These are phyloP conservation scores for Aspergillus avenaceus DNA, from an alignment of 495 filamentous ascomycete species.

Conservation along the genomic window DNA sequence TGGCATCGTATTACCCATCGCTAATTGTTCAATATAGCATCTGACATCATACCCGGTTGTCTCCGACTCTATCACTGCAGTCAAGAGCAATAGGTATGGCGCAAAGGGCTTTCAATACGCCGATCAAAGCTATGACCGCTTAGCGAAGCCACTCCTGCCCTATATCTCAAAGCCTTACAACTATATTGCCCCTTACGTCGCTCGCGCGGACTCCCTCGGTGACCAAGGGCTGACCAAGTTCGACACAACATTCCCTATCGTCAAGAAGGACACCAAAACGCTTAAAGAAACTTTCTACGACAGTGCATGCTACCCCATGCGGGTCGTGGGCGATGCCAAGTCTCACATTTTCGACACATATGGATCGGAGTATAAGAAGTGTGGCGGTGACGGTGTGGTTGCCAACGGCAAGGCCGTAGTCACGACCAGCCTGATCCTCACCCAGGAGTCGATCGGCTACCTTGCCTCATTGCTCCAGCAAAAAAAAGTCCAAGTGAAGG, in stretches of 20 bases:
- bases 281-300: slow-evolving; percentile 63
- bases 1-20: slow-evolving; percentile 1
- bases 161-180: slow-evolving; percentile 73
- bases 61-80: slow-evolving; percentile 68
- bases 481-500: slow-evolving; percentile 60
- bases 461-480: slow-evolving; percentile 50
- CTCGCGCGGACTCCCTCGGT: slow-evolving; percentile 75
- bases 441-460: slow-evolving; percentile 59
- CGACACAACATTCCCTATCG: slow-evolving; percentile 75
- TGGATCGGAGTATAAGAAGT: slow-evolving; percentile 71
- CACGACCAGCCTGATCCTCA: slow-evolving; percentile 68
- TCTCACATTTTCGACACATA: slow-evolving; percentile 72
- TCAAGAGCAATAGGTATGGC: slow-evolving; percentile 77
- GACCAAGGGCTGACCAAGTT: slow-evolving; percentile 68
- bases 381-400: slow-evolving; percentile 61
- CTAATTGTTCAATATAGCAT: slow-evolving; percentile 50
- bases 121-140: slow-evolving; percentile 59
- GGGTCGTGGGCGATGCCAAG: slow-evolving; percentile 63
- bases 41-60: slow-evolving; percentile 81
- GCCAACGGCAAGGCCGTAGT: slow-evolving; percentile 70
- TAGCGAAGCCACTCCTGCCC: slow-evolving; percentile 70
- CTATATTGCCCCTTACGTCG: slow-evolving; percentile 77
- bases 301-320: slow-evolving; percentile 62
- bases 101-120: slow-evolving; percentile 72
- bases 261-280: slow-evolving; percentile 82